Evolutionary conservation across 2,329 filamentous ascomycete genomes (phyloP), one percentile per base, ranked within the genome.

Genomic region (Teratosphaeriaceae sp.): DNA sequence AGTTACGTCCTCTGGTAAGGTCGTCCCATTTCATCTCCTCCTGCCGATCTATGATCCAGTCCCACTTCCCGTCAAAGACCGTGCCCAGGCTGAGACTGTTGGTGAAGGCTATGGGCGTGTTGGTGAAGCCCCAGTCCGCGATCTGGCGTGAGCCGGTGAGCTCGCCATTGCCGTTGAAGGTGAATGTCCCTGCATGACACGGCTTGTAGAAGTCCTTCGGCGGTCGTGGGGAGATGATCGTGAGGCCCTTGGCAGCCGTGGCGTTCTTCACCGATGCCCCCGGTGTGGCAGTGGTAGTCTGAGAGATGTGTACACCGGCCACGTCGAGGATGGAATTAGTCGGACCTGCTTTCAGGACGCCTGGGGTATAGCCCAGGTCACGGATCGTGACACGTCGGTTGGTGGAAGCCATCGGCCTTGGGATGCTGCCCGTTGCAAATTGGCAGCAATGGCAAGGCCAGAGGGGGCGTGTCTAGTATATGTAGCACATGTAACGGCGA

Each of bases 111-210:
- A 83, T 74, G 3, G 79, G 80, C 2, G 73, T 77, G 42, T 74
- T 70, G 3, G 81, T 60, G 3, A 79, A 65, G 0, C 79, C 78
- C 0, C 76, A 77, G 57, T 83, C 79, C 13, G 77, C 69, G 46
- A 82, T 74, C 72, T 76, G 79, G 52, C 81, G 75, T 8, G 66
- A 67, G 2, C 78, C 78, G 0, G 79, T 82, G 65, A 82, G 66
- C 59, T 82, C 78, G 31, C 80, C 79, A 35, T 72, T 74, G 42
- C 79, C 79, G 51, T 83, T 83, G 65, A 83, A 80, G 47, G 72
- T 70, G 61, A 80, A 81, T 37, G 65, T 59, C 8, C 65, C 66
- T 2, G 67, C 65, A 43, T 67, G 68, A 44, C 64, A 67, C 3
- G 63, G 67, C 24, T 61, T 58, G 43, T 64, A 51, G 49, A 66